A percentile compares a stretch with the other conserved stretches of the same genome.
phyloP scores from a whole-genome alignment of 2,329 filamentous ascomycete genomes.

The Fusarium buxicola region DNA sequence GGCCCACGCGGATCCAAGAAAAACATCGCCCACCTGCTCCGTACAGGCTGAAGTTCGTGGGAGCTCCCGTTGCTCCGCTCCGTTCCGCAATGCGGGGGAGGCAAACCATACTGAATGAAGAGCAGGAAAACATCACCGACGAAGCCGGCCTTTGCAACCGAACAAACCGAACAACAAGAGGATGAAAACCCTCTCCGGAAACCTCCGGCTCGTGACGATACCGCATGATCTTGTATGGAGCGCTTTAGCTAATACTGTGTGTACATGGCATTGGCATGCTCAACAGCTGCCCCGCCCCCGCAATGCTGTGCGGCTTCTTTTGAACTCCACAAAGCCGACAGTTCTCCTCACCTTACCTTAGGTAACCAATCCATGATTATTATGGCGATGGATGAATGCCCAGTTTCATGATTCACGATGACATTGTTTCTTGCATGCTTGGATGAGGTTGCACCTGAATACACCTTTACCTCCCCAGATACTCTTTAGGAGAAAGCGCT shows the following conservation, averaged over 20 bases:
- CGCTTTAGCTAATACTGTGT: slow-evolving; percentile 5
- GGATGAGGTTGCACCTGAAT: background rate
- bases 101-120: slow-evolving; percentile 1
- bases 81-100: slow-evolving; percentile 35
- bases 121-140: slow-evolving; percentile 10
- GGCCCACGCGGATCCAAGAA: background rate
- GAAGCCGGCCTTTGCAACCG: slow-evolving; percentile 20
- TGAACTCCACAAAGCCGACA: slow-evolving; percentile 33
- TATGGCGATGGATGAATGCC: background rate
- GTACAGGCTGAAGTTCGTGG: background rate
- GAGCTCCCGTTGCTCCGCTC: slow-evolving; percentile 34
- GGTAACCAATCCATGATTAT: background rate
- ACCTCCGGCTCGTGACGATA: slow-evolving; percentile 26
- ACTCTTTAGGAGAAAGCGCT: background rate
- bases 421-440: background rate
- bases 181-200: slow-evolving; percentile 19
- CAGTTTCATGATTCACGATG: slow-evolving; percentile 3
- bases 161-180: background rate
- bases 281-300: slow-evolving; percentile 36
- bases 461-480: background rate
- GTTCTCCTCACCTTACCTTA: slow-evolving; percentile 11
- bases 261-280: slow-evolving; percentile 14
- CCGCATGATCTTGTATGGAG: slow-evolving; percentile 32
- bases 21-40: background rate
- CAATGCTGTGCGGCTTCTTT: slow-evolving; percentile 22